Evolutionary conservation across 805 yeast genomes (phyloP).

Genomic region (Metschnikowia corniflorae): DNA sequence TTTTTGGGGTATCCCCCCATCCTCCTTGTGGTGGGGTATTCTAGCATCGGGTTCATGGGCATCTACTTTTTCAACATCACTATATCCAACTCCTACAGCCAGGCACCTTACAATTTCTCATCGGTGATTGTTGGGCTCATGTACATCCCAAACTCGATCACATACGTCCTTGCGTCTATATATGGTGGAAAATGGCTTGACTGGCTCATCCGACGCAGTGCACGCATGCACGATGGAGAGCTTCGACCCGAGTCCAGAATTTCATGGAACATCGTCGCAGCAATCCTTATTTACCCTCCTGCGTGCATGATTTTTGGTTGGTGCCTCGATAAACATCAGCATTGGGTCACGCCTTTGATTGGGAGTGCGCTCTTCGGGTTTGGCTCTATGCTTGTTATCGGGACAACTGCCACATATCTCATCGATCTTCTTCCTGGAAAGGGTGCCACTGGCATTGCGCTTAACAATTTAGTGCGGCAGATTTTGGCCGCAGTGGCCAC

Average conservation of each 20-base stretch:
- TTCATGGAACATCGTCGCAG: slow-evolving; percentile 67
- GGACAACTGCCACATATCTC: slow-evolving; percentile 73
- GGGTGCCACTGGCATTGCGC: slow-evolving; percentile 86
- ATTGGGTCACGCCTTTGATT: slow-evolving; percentile 76
- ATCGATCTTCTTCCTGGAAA: slow-evolving; percentile 83
- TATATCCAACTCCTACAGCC: slow-evolving; percentile 57
- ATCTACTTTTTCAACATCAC: slow-evolving; percentile 75
- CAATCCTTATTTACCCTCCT: slow-evolving; percentile 59
- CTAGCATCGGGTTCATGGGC: slow-evolving; percentile 68
- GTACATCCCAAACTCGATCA: slow-evolving; percentile 79
- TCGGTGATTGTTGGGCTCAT: slow-evolving; percentile 67
- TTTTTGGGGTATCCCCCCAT: slow-evolving; percentile 75
- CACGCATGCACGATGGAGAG: slow-evolving; percentile 57
- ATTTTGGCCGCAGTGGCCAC: slow-evolving; percentile 72
- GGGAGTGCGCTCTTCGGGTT: slow-evolving; percentile 83
- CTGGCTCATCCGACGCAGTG: slow-evolving; percentile 47
- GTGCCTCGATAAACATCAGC: slow-evolving; percentile 62
- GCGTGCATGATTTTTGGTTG: slow-evolving; percentile 77
- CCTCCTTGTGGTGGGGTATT: slow-evolving; percentile 56
- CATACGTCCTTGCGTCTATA: slow-evolving; percentile 72
- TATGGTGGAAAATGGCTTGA: slow-evolving; percentile 83
- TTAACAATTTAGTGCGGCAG: slow-evolving; percentile 73
- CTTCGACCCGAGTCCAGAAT: slow-evolving; percentile 75
- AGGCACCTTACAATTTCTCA: slow-evolving; percentile 66
- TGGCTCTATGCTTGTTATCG: slow-evolving; percentile 80